Conservation (phyloP, 345 rosid species). For the Cochlearia excelsa region DNA sequence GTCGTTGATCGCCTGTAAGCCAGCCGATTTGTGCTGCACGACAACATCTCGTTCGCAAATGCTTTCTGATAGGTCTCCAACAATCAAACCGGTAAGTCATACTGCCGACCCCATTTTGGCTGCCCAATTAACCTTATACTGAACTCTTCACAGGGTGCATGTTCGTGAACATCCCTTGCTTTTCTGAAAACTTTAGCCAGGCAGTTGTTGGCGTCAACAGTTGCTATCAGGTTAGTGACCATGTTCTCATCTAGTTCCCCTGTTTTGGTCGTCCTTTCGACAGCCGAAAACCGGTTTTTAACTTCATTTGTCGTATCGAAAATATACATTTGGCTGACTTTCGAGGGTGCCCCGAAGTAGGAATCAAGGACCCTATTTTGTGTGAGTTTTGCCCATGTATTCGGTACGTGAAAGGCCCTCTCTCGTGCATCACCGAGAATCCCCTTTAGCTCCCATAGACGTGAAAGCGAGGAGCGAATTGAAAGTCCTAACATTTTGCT, state of each 20-base stretch:
- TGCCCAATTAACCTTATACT: neutral
- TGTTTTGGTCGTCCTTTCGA: neutral
- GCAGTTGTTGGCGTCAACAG: neutral
- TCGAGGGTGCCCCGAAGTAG: neutral
- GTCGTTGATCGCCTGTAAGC: too few relatives aligned
- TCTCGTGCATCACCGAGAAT: neutral
- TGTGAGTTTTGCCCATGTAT: neutral
- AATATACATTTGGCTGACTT: neutral
- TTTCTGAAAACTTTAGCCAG: neutral
- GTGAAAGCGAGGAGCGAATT: neutral
- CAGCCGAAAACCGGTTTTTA: neutral
- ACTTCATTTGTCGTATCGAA: neutral
- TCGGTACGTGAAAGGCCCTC: neutral
- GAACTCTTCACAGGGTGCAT: neutral
- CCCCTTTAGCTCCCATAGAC: neutral
- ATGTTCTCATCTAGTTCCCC: neutral
- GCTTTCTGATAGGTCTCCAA: too few relatives aligned
- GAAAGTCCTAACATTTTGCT: neutral
- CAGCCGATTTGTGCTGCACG: too few relatives aligned
- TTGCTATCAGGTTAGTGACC: neutral
- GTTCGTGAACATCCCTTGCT: neutral
- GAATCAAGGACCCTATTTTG: neutral
- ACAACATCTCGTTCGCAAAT: too few relatives aligned
- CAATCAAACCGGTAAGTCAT: too few relatives aligned
- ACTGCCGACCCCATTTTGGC: neutral